Conservation (phyloP, 345 rosid genomes). For the Moricandia moricandioides region DNA sequence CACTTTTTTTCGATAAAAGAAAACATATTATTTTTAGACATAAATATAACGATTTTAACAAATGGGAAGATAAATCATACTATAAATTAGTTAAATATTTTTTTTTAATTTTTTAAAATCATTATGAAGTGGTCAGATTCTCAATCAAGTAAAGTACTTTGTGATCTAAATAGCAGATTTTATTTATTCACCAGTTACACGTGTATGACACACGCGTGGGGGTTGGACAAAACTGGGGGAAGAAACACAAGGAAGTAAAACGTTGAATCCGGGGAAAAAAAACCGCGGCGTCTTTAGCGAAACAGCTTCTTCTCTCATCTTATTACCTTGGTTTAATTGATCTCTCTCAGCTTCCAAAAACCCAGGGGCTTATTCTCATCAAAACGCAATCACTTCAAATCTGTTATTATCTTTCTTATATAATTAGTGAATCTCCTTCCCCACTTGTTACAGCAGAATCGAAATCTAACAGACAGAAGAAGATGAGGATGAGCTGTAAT, state of each 20-base stretch:
- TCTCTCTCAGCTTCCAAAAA: slow-evolving; percentile 27
- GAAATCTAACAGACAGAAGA: background rate
- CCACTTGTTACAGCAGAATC: too few species aligned
- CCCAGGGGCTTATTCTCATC: slow-evolving; percentile 32
- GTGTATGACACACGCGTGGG: slow-evolving; percentile 11
- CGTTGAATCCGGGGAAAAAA: slow-evolving; percentile 9
- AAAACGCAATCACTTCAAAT: background rate
- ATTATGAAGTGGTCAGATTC: too few species aligned
- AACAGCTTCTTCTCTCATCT: background rate
- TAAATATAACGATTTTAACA: too few species aligned
- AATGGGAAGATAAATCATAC: too few species aligned
- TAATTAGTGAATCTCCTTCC: background rate
- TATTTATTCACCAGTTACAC: background rate
- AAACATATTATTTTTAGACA: too few species aligned
- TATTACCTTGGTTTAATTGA: slow-evolving; percentile 20
- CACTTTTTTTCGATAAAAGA: too few species aligned
- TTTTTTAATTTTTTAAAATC: too few species aligned
- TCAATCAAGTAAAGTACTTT: too few species aligned
- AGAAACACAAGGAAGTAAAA: slow-evolving; percentile 15
- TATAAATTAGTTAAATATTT: too few species aligned
- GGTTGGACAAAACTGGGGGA: slow-evolving; percentile 1
- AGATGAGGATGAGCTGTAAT: slow-evolving; percentile 72
- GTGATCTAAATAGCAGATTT: too few species aligned
- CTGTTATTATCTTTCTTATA: slow-evolving; percentile 5
- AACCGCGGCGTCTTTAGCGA: slow-evolving; percentile 36